These are phyloP conservation scores for Aspergillus uvarum DNA, from an alignment of 2,329 filamentous ascomycete species.

Conservation along the genomic window DNA sequence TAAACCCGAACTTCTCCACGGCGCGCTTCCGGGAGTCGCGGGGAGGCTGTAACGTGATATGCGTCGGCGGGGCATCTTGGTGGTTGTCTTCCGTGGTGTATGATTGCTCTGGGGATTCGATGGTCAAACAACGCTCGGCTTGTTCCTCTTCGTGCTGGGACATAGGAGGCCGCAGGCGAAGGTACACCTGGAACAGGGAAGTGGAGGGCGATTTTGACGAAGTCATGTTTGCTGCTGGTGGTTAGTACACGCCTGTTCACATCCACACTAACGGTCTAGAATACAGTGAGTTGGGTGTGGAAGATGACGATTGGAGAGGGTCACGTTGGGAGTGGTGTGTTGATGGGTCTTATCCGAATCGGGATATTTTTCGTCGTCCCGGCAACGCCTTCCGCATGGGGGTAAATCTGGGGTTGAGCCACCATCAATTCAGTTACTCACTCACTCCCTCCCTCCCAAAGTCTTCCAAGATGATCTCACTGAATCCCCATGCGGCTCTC, in stretches of 20 bases:
- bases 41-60: constrained; percentile 76
- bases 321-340: constrained; percentile 10
- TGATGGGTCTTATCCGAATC: constrained; percentile 8
- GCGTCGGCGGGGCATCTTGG: constrained; percentile 53
- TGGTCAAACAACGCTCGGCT: constrained; percentile 70
- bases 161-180: constrained; percentile 73
- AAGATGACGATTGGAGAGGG: constrained; percentile 4
- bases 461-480: no score
- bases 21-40: constrained; percentile 80
- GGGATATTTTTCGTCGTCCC: constrained; percentile 14
- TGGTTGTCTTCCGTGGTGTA: constrained; percentile 36
- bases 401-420: constrained; percentile 10
- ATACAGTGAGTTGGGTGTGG: neutral
- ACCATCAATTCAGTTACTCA: neutral
- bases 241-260: constrained; percentile 4
- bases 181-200: constrained; percentile 84
- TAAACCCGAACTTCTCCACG: constrained; percentile 92
- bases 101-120: constrained; percentile 58
- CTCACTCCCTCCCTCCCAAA: no score
- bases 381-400: constrained; percentile 15
- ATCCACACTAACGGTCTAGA: neutral
- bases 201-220: constrained; percentile 50
- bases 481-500: no score
- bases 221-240: constrained; percentile 34
- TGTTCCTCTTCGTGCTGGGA: constrained; percentile 39